These are phyloP conservation scores for Beauveria pseudobassiana DNA, from an alignment of 2,329 filamentous ascomycete genomes.

Conservation along the genomic window DNA sequence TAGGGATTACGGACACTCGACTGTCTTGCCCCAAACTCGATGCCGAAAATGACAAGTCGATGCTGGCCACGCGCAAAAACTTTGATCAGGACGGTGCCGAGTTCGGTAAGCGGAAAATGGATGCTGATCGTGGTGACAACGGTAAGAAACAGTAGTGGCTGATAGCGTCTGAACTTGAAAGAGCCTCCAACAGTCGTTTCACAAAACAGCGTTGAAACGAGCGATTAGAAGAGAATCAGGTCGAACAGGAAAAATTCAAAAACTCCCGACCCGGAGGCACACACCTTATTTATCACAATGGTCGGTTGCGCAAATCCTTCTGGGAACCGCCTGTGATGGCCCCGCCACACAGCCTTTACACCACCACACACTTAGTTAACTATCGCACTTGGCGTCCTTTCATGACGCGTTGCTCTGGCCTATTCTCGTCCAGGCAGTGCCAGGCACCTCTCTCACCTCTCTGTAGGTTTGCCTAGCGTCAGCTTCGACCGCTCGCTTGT, in stretches of 20 bases:
- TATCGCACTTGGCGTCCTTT: slow-evolving; percentile 5
- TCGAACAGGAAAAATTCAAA: background rate
- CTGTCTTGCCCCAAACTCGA: background rate
- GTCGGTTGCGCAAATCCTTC: slow-evolving; percentile 2
- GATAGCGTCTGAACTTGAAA: background rate
- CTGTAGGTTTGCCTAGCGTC: slow-evolving; percentile 8
- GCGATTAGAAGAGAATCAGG: background rate
- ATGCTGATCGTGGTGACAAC: background rate
- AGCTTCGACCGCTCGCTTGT: background rate
- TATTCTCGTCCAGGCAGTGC: background rate
- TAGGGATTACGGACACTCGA: no score
- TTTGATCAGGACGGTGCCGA: background rate
- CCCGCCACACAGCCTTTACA: slow-evolving; percentile 11
- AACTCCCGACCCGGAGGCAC: background rate
- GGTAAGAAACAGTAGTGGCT: background rate
- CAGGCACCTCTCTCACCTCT: background rate
- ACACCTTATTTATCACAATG: slow-evolving; percentile 6
- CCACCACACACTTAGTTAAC: background rate
- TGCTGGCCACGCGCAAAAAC: background rate
- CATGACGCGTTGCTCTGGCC: slow-evolving; percentile 9
- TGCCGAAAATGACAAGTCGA: slow-evolving; percentile 5
- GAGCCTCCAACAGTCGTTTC: background rate
- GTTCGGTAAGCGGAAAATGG: background rate
- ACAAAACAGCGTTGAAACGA: slow-evolving; percentile 3
- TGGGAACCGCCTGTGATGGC: background rate